These are phyloP conservation scores for Lentinus brumalis DNA, from an alignment of 768 basidiomycete species.

Conservation along the genomic window DNA sequence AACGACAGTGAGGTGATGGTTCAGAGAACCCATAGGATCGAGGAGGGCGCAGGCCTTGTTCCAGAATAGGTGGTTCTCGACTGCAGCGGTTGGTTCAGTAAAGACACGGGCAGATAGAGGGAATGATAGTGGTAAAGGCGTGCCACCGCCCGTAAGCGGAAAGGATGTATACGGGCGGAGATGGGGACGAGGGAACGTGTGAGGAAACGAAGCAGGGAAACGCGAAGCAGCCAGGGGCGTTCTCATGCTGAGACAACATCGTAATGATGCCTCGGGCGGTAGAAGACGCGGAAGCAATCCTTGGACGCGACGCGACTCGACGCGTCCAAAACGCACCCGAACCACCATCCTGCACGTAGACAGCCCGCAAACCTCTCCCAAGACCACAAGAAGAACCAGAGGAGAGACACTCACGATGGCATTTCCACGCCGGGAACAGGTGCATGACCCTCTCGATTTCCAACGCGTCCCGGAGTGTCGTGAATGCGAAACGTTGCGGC, in stretches of 20 bases:
- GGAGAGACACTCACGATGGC: constrained; percentile 51
- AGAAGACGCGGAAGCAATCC: not conserved
- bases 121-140: not conserved
- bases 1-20: constrained; percentile 45
- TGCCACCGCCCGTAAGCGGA: not conserved
- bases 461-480: constrained; percentile 60
- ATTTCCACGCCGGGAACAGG: constrained; percentile 61
- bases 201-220: not conserved
- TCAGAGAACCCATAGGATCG: constrained; percentile 62
- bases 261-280: not conserved
- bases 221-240: not conserved
- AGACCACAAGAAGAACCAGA: constrained; percentile 10
- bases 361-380: not conserved
- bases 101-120: not conserved
- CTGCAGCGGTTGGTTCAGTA: constrained; percentile 35
- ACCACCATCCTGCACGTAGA: constrained; percentile 6
- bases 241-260: not conserved
- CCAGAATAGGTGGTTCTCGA: constrained; percentile 75
- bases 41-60: constrained; percentile 59
- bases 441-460: constrained; percentile 65
- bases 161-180: too few relatives aligned
- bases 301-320: not conserved
- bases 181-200: too few relatives aligned
- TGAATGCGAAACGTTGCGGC: constrained; percentile 64
- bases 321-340: constrained; percentile 15